These are phyloP conservation scores for Alternaria infectoria DNA, from an alignment of 2,329 filamentous ascomycete species.

Conservation along the genomic window DNA sequence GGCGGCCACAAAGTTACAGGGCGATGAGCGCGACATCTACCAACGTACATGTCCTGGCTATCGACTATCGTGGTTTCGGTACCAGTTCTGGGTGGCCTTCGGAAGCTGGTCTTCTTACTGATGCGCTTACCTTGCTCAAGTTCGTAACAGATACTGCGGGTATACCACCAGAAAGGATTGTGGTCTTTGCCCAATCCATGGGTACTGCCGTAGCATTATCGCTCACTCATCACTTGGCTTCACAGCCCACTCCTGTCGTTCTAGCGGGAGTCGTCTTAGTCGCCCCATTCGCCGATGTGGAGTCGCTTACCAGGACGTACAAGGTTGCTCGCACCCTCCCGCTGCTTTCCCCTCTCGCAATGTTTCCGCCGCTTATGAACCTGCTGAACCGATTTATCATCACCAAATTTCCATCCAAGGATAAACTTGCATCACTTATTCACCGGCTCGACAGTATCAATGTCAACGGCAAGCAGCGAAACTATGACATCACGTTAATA, in stretches of 20 bases:
- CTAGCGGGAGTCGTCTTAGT: slow-evolving; percentile 64
- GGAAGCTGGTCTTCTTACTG: slow-evolving; percentile 61
- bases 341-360: slow-evolving; percentile 59
- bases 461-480: slow-evolving; percentile 37
- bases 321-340: slow-evolving; percentile 62
- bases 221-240: slow-evolving; percentile 53
- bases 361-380: slow-evolving; percentile 50
- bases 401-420: slow-evolving; percentile 60
- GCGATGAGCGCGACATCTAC: slow-evolving; percentile 58
- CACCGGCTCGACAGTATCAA: slow-evolving; percentile 29
- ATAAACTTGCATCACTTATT: slow-evolving; percentile 57
- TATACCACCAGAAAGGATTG: slow-evolving; percentile 62
- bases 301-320: slow-evolving; percentile 63
- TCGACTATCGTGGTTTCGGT: slow-evolving; percentile 70
- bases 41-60: slow-evolving; percentile 63
- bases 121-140: slow-evolving; percentile 60
- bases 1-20: slow-evolving; percentile 62
- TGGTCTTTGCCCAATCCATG: slow-evolving; percentile 66
- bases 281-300: slow-evolving; percentile 64
- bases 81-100: slow-evolving; percentile 60
- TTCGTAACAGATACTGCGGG: slow-evolving; percentile 61
- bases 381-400: slow-evolving; percentile 57
- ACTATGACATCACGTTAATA: slow-evolving; percentile 57
- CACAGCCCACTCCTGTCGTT: slow-evolving; percentile 51
- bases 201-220: slow-evolving; percentile 61